Evolutionary conservation across 495 filamentous ascomycete genomes (phyloP).

Genomic region (Bryoglossum gracile): DNA sequence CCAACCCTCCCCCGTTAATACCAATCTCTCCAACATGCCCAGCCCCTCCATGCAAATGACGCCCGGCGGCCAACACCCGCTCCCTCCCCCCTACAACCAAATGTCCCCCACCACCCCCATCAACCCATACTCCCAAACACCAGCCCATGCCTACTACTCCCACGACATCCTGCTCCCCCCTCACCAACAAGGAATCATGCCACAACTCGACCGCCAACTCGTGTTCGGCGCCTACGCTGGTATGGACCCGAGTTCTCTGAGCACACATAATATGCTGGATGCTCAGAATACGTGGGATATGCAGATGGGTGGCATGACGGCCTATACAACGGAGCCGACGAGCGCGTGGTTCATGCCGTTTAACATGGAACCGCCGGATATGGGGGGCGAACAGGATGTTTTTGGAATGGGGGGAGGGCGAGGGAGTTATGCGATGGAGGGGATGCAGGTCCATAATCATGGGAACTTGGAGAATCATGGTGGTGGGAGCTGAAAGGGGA

Average conservation of each 20-base stretch:
- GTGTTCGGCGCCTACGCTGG: slow-evolving; percentile 71
- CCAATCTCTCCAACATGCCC: slow-evolving; percentile 14
- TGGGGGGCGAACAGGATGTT: slow-evolving; percentile 39
- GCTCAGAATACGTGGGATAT: slow-evolving; percentile 23
- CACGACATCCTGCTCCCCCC: slow-evolving; percentile 29
- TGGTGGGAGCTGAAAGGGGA: slow-evolving; percentile 3
- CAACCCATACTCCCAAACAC: slow-evolving; percentile 18
- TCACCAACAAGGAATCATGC: slow-evolving; percentile 36
- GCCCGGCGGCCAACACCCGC: slow-evolving; percentile 7
- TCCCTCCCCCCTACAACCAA: slow-evolving; percentile 17
- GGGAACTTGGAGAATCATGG: slow-evolving; percentile 18
- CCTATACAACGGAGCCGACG: slow-evolving; percentile 44
- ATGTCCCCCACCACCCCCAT: slow-evolving; percentile 22
- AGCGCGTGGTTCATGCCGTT: slow-evolving; percentile 93
- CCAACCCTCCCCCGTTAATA: slow-evolving; percentile 13
- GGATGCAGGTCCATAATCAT: slow-evolving; percentile 17
- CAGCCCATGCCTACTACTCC: slow-evolving; percentile 12
- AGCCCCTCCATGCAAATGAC: slow-evolving; percentile 10
- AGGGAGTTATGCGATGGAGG: slow-evolving; percentile 18
- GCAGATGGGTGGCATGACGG: slow-evolving; percentile 19
- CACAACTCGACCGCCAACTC: slow-evolving; percentile 68
- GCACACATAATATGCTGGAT: slow-evolving; percentile 20
- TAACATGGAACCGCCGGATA: slow-evolving; percentile 71
- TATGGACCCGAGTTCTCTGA: slow-evolving; percentile 36
- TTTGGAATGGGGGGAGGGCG: slow-evolving; percentile 13